A percentile compares a stretch with the other conserved stretches of the same genome.
phyloP scores from a whole-genome alignment of 805 yeast genomes.

The Yamadazyma tumulicola region DNA sequence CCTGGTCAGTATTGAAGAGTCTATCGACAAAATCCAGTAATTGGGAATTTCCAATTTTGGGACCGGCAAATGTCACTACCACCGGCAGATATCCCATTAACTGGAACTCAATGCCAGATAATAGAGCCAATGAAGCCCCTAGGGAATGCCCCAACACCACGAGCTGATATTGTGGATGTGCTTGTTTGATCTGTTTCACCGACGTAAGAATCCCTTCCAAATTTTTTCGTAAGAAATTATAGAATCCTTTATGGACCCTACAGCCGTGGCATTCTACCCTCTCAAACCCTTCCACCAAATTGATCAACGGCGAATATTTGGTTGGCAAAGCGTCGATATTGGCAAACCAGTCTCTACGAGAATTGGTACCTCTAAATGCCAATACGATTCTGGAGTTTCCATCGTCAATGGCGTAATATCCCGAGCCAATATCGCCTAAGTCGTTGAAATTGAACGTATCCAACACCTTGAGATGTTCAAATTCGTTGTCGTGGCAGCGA shows the following conservation, averaged over 20 bases:
- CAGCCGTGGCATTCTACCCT: slow-evolving; percentile 45
- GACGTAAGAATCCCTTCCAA: slow-evolving; percentile 33
- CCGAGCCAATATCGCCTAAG: slow-evolving; percentile 49
- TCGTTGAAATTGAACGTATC: slow-evolving; percentile 39
- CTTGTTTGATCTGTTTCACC: slow-evolving; percentile 28
- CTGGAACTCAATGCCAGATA: slow-evolving; percentile 61
- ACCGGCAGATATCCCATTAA: slow-evolving; percentile 51
- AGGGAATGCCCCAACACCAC: slow-evolving; percentile 71
- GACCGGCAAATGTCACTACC: slow-evolving; percentile 60
- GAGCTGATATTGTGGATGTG: slow-evolving; percentile 47
- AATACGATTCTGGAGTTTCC: slow-evolving; percentile 40
- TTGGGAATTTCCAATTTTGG: slow-evolving; percentile 56
- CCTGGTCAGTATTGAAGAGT: slow-evolving; percentile 38
- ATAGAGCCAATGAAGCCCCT: slow-evolving; percentile 67
- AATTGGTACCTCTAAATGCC: slow-evolving; percentile 62
- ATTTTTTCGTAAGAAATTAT: slow-evolving; percentile 41
- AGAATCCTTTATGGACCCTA: slow-evolving; percentile 64
- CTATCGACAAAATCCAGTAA: slow-evolving; percentile 52
- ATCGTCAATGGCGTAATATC: slow-evolving; percentile 51
- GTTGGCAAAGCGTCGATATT: slow-evolving; percentile 51
- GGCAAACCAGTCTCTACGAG: slow-evolving; percentile 58
- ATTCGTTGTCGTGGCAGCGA: slow-evolving; percentile 20
- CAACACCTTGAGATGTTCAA: slow-evolving; percentile 31
- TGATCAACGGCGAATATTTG: slow-evolving; percentile 44
- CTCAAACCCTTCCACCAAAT: slow-evolving; percentile 7